Base-by-base conservation (phyloP, 257 asterid species). In the Fraxinus pennsylvanica region DNA sequence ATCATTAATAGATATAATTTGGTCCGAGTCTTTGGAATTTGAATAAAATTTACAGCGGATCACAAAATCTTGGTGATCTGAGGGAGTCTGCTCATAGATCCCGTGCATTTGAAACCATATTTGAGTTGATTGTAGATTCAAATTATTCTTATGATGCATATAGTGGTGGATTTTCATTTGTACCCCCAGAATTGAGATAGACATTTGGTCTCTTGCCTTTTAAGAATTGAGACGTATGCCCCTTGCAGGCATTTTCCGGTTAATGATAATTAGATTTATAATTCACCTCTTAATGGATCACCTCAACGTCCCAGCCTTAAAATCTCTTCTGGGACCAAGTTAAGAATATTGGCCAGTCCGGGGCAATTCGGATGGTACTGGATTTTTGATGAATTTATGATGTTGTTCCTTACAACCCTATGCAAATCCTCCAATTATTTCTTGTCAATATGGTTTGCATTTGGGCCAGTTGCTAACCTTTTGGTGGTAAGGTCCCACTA, bases 401-500 rank as follows among this genome's bases (percentile, higher is more conserved):
- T 21, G 67, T 17, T 59, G 10, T 59, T n/a, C 29, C 30, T 21
- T 59, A 21, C 13, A 59, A 59, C 15, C 30, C 30, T 5, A 7
- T 21, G 67, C 67, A 59, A 19, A 59, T n/a, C 30, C 12, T 59
- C 67, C 67, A 21, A 21, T 8, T 59, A 21, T 27, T 59, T 59
- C 15, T 21, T 59, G 12, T n/a, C 13, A 21, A 22, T 22, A 30
- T 43, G 54, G 59, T 72, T 43, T 41, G 9, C 21, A 19, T 25
- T 33, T 21, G 54, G 30, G 63, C 59, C 13, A 71, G 17, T 6
- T 5, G 30, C 74, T 57, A 71, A 41, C 59, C 39, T 39, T 59
- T 59, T 72, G 35, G 59, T 72, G 75, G 75, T 43, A 22, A 72
- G 25, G 61, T 72, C 61, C 59, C 36, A 9, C 22, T 12, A 17